phyloP scores from a whole-genome alignment of 805 yeast genomes.

The Saccharomycopsis olivae region DNA sequence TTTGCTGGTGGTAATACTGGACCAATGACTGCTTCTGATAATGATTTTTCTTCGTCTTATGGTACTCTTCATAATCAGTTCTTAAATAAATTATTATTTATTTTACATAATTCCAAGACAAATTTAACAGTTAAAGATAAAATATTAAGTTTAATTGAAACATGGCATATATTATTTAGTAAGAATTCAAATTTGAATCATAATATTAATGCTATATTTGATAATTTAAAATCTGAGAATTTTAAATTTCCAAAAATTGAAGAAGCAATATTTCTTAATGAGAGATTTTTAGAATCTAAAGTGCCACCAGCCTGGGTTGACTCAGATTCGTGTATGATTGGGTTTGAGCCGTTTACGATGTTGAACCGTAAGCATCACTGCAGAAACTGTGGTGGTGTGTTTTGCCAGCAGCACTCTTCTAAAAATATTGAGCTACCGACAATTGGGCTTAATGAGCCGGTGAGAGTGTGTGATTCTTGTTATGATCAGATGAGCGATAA shows the following conservation, averaged over 20 bases:
- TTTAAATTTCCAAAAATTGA: slow-evolving; percentile 50
- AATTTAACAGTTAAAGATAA: slow-evolving; percentile 47
- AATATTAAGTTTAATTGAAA: slow-evolving; percentile 56
- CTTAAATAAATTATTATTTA: slow-evolving; percentile 21
- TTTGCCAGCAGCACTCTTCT: slow-evolving; percentile 76
- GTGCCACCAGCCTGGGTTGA: slow-evolving; percentile 99
- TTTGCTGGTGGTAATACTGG: slow-evolving; percentile 52
- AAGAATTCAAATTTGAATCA: slow-evolving; percentile 55
- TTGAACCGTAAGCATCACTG: slow-evolving; percentile 93
- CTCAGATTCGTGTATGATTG: slow-evolving; percentile 89
- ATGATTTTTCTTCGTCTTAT: slow-evolving; percentile 9
- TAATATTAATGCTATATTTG: slow-evolving; percentile 46
- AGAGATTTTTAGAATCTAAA: slow-evolving; percentile 63
- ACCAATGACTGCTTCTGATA: not conserved
- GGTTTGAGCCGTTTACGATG: slow-evolving; percentile 70
- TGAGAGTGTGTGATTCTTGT: slow-evolving; percentile 90
- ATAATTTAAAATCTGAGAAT: slow-evolving; percentile 49
- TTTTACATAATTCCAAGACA: slow-evolving; percentile 26
- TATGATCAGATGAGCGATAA: slow-evolving; percentile 42
- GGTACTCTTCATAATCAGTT: slow-evolving; percentile 12
- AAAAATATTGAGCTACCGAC: slow-evolving; percentile 63
- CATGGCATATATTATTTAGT: slow-evolving; percentile 68
- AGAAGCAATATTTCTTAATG: slow-evolving; percentile 28
- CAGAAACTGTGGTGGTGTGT: slow-evolving; percentile 94
- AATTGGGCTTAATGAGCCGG: slow-evolving; percentile 79